These are phyloP conservation scores for Vicia villosa DNA, from an alignment of 306 rosid species.

Conservation along the genomic window DNA sequence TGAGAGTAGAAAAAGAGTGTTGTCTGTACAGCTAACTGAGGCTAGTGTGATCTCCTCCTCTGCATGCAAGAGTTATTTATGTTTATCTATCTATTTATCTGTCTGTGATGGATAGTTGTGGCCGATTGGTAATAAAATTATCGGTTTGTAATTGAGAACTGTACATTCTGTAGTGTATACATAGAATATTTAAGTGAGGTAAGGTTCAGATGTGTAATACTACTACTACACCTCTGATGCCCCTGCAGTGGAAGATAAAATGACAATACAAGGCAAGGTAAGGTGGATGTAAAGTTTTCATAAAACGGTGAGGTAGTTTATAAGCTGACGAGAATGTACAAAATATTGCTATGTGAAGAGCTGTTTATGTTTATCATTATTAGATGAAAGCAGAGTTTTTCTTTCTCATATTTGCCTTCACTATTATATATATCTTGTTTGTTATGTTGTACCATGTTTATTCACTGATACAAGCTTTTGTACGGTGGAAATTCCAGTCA, in stretches of 20 bases:
- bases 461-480: no score
- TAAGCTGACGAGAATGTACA: slow-evolving; percentile 72
- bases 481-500: no score
- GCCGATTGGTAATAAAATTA: slow-evolving; percentile 63
- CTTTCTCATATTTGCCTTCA: not conserved
- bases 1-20: slow-evolving; percentile 46
- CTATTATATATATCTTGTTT: not conserved
- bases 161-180: slow-evolving; percentile 91
- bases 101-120: not conserved
- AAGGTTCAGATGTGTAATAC: slow-evolving; percentile 5
- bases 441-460: no score
- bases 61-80: slow-evolving; percentile 44
- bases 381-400: slow-evolving; percentile 56
- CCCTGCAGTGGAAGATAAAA: slow-evolving; percentile 57
- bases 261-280: slow-evolving; percentile 57
- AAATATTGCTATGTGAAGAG: slow-evolving; percentile 52
- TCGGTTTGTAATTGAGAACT: slow-evolving; percentile 73
- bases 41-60: slow-evolving; percentile 73
- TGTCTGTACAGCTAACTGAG: slow-evolving; percentile 96
- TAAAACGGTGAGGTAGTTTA: slow-evolving; percentile 61
- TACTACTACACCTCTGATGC: not conserved
- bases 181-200: slow-evolving; percentile 42
- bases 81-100: slow-evolving; percentile 29
- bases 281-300: slow-evolving; percentile 65
- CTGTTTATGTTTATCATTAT: slow-evolving; percentile 56